A percentile compares a stretch with the other conserved stretches of the same genome.
phyloP scores from a whole-genome alignment of 2,329 filamentous ascomycete species.

The Lachnellula arida region DNA sequence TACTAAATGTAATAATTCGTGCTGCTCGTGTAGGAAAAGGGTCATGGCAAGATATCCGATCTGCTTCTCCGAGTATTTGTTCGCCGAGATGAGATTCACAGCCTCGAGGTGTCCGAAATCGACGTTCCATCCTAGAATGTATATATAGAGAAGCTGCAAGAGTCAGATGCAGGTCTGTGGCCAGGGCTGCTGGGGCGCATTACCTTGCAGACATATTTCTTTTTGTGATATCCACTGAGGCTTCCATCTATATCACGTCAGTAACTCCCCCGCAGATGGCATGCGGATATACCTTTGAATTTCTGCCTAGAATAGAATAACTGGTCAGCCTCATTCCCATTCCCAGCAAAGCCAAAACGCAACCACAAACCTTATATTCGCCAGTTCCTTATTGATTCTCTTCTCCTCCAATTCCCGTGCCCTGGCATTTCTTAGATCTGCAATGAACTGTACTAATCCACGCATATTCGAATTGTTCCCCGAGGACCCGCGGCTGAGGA shows the following conservation, averaged over 20 bases:
- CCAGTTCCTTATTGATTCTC: slow-evolving; percentile 98
- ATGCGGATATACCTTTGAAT: slow-evolving; percentile 65
- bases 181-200: slow-evolving; percentile 4
- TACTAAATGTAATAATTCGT: slow-evolving; percentile 91
- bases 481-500: slow-evolving; percentile 58
- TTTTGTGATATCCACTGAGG: slow-evolving; percentile 95
- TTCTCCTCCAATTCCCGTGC: slow-evolving; percentile 97
- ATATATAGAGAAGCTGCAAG: slow-evolving; percentile 79
- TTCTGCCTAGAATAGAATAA: slow-evolving; percentile 60
- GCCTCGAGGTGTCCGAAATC: slow-evolving; percentile 98
- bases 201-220: slow-evolving; percentile 99
- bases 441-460: slow-evolving; percentile 96
- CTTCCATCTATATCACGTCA: slow-evolving; percentile 59
- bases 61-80: slow-evolving; percentile 98
- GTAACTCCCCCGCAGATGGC: slow-evolving; percentile 3
- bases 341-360: background rate
- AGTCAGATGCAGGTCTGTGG: slow-evolving; percentile 5
- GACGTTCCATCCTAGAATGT: slow-evolving; percentile 98
- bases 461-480: slow-evolving; percentile 65
- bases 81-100: slow-evolving; percentile 93
- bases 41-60: slow-evolving; percentile 98
- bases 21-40: slow-evolving; percentile 92
- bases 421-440: slow-evolving; percentile 88
- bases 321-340: slow-evolving; percentile 17
- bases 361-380: slow-evolving; percentile 74